Evolutionary conservation across 192 early-diverging fungal species (phyloP), one percentile per base, ranked within the genome.

Genomic region (Podochytrium sp.): DNA sequence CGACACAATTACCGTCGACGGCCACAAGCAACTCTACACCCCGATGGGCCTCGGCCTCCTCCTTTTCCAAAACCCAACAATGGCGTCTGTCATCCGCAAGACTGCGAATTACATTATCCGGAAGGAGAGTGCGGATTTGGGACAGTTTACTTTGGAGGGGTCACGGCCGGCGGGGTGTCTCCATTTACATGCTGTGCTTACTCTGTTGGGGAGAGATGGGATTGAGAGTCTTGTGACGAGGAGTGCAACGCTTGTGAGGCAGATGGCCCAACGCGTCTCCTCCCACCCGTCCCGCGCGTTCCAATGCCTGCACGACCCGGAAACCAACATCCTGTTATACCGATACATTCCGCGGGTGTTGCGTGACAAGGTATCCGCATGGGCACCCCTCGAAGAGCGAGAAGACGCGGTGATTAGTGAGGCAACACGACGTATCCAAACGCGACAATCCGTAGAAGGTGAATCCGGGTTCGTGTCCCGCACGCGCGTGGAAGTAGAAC

Each of bases 21-120:
- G 85, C 49, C 86, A 88, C 74, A 88, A 88, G 70, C 84, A 86
- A 64, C 82, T 88, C 33, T 88, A 88, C 76, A 88, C 85, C 1
- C 86, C 86, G 1, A 79, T 86, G 79, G 86, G 86, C 33, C 77
- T 86, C 37, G 86, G 86, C 14, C 75, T 88, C 18, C 43, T 88
- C 18, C 75, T 88, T 20, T 81, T 85, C 51, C 62, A 71, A 23
- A 68, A 76, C 41, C 83, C 83, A 2, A 59, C 73, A 0, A 47
- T 61, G 50, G 65, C 81, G 12, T 41, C 58, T 39, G 39, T 32
- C 33, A 88, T 88, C 67, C 81, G 85, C 32, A 88, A 88, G 67
- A 81, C 85, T 0, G 84, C 86, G 6, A 81, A 81, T 52, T 88
- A 88, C 79, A 76, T 86, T 33, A 88, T 88, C 64, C 74, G 85